These are phyloP conservation scores for Aspergillus aculeatus DNA, from an alignment of 2,329 filamentous ascomycete genomes.

Conservation along the genomic window DNA sequence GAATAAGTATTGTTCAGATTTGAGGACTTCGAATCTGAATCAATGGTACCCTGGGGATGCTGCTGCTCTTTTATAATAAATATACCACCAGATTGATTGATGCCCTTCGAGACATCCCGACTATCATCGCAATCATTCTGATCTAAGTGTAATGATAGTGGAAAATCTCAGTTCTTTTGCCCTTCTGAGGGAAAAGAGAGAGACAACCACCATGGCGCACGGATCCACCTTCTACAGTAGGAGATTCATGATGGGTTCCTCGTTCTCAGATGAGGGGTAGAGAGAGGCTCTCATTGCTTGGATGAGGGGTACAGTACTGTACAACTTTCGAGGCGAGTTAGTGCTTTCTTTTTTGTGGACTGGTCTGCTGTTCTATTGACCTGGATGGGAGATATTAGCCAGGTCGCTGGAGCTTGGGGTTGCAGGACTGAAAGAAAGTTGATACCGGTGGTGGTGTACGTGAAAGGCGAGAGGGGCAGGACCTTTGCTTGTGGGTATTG, in stretches of 20 bases:
- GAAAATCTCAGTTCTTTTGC: too few species aligned
- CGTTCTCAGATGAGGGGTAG: constrained; percentile 10
- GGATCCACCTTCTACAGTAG: constrained; percentile 21
- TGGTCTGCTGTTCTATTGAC: neutral
- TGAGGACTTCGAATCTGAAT: too few species aligned
- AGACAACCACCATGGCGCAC: neutral
- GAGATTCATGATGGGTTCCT: neutral
- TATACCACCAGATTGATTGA: neutral
- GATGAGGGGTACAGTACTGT: neutral
- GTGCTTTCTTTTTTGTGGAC: too few species aligned
- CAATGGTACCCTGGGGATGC: too few species aligned
- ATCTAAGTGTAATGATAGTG: too few species aligned
- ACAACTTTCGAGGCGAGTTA: too few species aligned
- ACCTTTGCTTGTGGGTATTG: neutral
- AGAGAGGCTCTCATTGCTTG: neutral
- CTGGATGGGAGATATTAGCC: neutral
- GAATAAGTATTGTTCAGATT: too few species aligned
- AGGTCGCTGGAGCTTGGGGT: neutral
- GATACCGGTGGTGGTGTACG: too few species aligned
- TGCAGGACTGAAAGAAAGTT: neutral
- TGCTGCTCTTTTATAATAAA: neutral
- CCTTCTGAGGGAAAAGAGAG: too few species aligned
- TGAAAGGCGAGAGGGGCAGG: neutral
- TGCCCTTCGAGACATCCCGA: too few species aligned
- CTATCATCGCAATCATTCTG: too few species aligned